Percentiles rank a stretch among this genome's conserved stretches.
Evolutionary conservation across 345 rosid species (phyloP).

Genomic region (Lepidium sativum): DNA sequence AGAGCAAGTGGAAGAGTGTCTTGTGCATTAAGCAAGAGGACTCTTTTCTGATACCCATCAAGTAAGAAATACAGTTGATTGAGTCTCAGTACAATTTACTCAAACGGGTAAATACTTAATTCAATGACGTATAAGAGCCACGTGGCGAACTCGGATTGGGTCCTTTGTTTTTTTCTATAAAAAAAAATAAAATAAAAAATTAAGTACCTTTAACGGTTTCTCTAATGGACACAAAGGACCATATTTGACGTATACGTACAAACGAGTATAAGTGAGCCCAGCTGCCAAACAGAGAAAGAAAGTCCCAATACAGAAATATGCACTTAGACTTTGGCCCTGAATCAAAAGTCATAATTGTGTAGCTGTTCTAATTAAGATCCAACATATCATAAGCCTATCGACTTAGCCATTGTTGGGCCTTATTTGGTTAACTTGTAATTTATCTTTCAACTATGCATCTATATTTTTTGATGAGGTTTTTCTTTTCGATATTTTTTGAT

Average conservation of each 20-base stretch:
- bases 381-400: background rate
- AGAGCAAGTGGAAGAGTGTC: background rate
- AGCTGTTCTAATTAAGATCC: background rate
- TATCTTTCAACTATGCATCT: too few species aligned
- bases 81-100: background rate
- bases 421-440: background rate
- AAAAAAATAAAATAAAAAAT: too few species aligned
- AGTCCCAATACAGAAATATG: background rate
- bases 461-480: too few species aligned
- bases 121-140: background rate
- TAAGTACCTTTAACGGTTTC: too few species aligned
- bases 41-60: background rate
- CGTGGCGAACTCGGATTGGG: too few species aligned
- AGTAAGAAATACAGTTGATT: background rate
- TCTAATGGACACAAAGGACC: slow-evolving; percentile 4
- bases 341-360: background rate
- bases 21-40: background rate
- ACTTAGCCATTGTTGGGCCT: background rate
- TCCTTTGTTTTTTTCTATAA: too few species aligned
- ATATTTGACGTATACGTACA: background rate
- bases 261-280: background rate
- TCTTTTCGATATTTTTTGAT: too few species aligned
- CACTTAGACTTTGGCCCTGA: background rate
- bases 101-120: background rate
- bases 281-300: background rate